Evolutionary conservation across 352 stramenopile genomes (phyloP).

Genomic region (Pythium dissimile): DNA sequence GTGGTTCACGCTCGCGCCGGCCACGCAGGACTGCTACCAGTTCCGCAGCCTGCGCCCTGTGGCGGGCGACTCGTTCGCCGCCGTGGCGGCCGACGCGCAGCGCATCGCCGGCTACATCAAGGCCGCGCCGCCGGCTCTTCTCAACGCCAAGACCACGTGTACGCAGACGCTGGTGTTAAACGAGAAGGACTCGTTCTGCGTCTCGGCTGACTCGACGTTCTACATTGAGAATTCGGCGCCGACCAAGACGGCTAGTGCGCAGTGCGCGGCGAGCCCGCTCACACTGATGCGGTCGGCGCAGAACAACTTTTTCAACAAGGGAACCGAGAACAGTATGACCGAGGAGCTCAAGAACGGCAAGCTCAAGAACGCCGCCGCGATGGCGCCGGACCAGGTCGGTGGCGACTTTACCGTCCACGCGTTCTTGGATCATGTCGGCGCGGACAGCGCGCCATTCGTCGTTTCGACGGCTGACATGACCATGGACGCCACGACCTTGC

Average conservation of each 20-base stretch:
- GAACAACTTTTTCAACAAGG: slow-evolving; percentile 21
- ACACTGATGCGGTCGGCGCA: slow-evolving; percentile 11
- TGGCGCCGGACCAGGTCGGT: neutral
- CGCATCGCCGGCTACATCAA: slow-evolving; percentile 16
- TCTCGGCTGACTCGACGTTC: slow-evolving; percentile 8
- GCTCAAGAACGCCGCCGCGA: slow-evolving; percentile 5
- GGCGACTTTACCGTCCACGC: slow-evolving; percentile 6
- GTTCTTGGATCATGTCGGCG: slow-evolving; percentile 1
- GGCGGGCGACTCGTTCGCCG: slow-evolving; percentile 6
- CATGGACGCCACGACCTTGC: neutral
- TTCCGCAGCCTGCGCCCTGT: slow-evolving; percentile 10
- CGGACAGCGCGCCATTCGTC: neutral
- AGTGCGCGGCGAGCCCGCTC: slow-evolving; percentile 11
- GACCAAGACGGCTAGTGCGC: neutral
- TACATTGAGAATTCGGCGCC: slow-evolving; percentile 1
- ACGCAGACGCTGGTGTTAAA: slow-evolving; percentile 6
- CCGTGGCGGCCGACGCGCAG: neutral
- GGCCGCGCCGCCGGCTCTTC: slow-evolving; percentile 2
- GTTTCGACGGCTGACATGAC: slow-evolving; percentile 5
- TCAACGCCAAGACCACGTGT: slow-evolving; percentile 13
- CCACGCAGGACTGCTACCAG: slow-evolving; percentile 11
- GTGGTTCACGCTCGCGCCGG: slow-evolving; percentile 18
- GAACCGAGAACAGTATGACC: slow-evolving; percentile 6
- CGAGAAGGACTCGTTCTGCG: slow-evolving; percentile 9
- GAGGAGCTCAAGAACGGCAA: slow-evolving; percentile 14